A percentile compares a stretch with the other conserved stretches of the same genome.
These are phyloP conservation scores for Lathyrus oleraceus DNA, from an alignment of 306 rosid species.

Conservation along the genomic window DNA sequence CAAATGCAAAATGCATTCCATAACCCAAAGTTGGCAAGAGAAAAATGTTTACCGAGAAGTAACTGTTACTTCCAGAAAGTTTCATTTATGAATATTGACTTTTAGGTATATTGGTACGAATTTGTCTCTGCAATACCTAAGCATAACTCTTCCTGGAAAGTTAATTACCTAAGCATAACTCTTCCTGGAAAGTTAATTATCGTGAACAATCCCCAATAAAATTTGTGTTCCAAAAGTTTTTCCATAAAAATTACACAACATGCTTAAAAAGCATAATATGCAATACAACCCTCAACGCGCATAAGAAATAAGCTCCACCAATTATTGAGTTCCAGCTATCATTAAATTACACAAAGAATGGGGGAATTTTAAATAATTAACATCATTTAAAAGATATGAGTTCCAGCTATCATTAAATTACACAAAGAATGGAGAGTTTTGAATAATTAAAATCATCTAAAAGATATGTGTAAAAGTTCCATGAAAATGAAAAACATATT, in stretches of 20 bases:
- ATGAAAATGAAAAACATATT: constrained; percentile 27
- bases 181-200: constrained; percentile 4
- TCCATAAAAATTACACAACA: constrained; percentile 12
- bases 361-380: not conserved
- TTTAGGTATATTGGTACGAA: not conserved
- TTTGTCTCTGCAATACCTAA: constrained; percentile 11
- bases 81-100: constrained; percentile 13
- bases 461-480: constrained; percentile 5
- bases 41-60: constrained; percentile 3
- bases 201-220: constrained; percentile 27
- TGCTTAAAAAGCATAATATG: constrained; percentile 23
- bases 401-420: constrained; percentile 27
- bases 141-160: constrained; percentile 11
- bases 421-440: constrained; percentile 3
- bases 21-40: constrained; percentile 21
- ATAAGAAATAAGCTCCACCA: constrained; percentile 16
- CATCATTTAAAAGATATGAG: not conserved
- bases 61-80: constrained; percentile 18
- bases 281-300: constrained; percentile 4
- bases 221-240: constrained; percentile 13
- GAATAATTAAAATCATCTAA: constrained; percentile 20
- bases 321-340: constrained; percentile 26
- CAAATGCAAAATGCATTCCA: constrained; percentile 28
- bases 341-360: constrained; percentile 23
- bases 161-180: constrained; percentile 12